Evolutionary conservation across 2,329 filamentous ascomycete genomes (phyloP).

Genomic region (Claviceps pazoutovae): DNA sequence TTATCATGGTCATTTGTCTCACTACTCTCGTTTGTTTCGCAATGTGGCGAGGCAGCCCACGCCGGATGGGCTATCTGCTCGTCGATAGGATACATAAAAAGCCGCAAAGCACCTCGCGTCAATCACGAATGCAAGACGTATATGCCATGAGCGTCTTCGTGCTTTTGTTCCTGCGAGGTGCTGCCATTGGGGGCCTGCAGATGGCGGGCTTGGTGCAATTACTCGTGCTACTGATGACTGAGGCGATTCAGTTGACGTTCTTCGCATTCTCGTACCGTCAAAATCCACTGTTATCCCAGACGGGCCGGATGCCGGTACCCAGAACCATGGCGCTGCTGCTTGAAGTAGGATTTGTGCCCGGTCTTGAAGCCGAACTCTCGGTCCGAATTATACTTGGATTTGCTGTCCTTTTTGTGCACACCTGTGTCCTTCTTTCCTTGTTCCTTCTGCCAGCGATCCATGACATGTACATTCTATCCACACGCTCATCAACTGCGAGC

Average conservation of each 20-base stretch:
- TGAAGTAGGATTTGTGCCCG: not conserved
- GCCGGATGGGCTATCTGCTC: slow-evolving; percentile 17
- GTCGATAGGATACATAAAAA: slow-evolving; percentile 42
- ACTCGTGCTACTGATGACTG: slow-evolving; percentile 53
- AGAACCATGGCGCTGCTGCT: not conserved
- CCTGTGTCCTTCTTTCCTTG: slow-evolving; percentile 41
- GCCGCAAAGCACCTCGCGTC: slow-evolving; percentile 38
- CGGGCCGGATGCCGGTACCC: not conserved
- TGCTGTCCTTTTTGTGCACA: not conserved
- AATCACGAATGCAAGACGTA: slow-evolving; percentile 36
- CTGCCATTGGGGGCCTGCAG: slow-evolving; percentile 56
- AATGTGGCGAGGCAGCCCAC: slow-evolving; percentile 12
- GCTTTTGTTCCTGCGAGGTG: slow-evolving; percentile 48
- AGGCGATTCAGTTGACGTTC: slow-evolving; percentile 42
- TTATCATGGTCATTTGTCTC: slow-evolving; percentile 11
- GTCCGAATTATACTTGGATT: not conserved
- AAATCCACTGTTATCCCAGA: not conserved
- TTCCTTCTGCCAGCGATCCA: slow-evolving; percentile 43
- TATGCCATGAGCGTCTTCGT: slow-evolving; percentile 52
- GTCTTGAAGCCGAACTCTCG: not conserved
- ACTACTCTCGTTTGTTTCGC: slow-evolving; percentile 17
- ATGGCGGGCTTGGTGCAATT: slow-evolving; percentile 43
- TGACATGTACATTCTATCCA: not conserved
- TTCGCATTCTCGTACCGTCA: slow-evolving; percentile 25
- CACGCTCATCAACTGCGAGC: not conserved